phyloP scores from a whole-genome alignment of 768 basidiomycete species.

The Psilocybe cubensis region DNA sequence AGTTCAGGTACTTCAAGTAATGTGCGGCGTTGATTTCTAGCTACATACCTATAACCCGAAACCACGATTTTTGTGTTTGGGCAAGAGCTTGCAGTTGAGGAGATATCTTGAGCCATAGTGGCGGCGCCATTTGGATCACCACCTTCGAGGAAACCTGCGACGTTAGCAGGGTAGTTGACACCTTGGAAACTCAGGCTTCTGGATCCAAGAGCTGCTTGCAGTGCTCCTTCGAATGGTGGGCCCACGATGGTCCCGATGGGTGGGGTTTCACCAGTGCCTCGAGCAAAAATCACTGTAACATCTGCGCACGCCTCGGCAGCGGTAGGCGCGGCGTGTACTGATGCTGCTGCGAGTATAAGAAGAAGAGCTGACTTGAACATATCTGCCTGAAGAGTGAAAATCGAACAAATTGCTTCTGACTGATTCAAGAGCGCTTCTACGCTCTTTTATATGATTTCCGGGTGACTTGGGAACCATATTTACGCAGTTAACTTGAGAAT shows the following conservation, averaged over 20 bases:
- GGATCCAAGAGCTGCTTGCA: constrained; percentile 29
- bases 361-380: constrained; percentile 13
- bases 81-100: constrained; percentile 29
- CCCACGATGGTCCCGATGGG: constrained; percentile 41
- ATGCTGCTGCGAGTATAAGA: not conserved
- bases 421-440: not conserved
- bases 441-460: not conserved
- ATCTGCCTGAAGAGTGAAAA: not conserved
- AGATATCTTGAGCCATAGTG: constrained; percentile 38
- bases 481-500: not conserved
- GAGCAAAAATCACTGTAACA: constrained; percentile 40
- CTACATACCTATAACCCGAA: constrained; percentile 41
- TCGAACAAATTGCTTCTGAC: not conserved
- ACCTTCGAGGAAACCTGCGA: constrained; percentile 40
- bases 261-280: constrained; percentile 36
- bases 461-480: not conserved
- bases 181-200: constrained; percentile 38
- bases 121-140: constrained; percentile 36
- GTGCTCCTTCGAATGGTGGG: constrained; percentile 36
- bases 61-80: constrained; percentile 36
- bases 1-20: not conserved
- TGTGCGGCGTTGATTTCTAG: constrained; percentile 9
- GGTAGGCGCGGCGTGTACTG: not conserved
- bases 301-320: constrained; percentile 25
- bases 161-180: constrained; percentile 37